Evolutionary conservation across 108 stramenopile species (phyloP).

Genomic region (Cyclotella sp.): DNA sequence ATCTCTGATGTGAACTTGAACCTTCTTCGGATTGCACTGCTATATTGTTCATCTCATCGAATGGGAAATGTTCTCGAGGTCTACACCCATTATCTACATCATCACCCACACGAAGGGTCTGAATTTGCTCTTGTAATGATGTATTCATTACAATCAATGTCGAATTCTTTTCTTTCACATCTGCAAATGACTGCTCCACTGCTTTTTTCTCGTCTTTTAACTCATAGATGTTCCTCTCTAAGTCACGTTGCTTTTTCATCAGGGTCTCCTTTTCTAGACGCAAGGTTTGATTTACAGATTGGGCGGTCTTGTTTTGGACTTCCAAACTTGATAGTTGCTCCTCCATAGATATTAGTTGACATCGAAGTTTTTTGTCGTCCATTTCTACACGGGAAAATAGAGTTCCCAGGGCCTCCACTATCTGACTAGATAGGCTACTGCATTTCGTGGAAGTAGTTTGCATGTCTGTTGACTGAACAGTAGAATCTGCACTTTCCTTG

Average conservation of each 20-base stretch:
- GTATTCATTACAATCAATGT: conserved; percentile 50
- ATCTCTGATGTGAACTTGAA: neutral
- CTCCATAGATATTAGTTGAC: conserved; percentile 23
- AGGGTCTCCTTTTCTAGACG: conserved; percentile 37
- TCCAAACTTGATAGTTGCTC: conserved; percentile 26
- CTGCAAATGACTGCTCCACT: conserved; percentile 27
- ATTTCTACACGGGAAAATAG: conserved; percentile 35
- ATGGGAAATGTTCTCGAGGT: neutral
- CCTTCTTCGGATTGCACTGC: conserved; percentile 9
- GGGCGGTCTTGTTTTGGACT: conserved; percentile 33
- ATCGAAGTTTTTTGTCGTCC: conserved; percentile 18
- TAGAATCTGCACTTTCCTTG: conserved; percentile 6
- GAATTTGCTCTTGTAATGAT: conserved; percentile 49
- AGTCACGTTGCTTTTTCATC: conserved; percentile 25
- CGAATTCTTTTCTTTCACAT: conserved; percentile 40
- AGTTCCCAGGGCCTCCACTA: conserved; percentile 25
- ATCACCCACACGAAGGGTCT: neutral
- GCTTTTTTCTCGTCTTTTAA: conserved; percentile 32
- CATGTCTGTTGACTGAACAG: neutral
- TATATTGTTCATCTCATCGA: conserved; percentile 18
- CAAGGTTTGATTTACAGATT: conserved; percentile 31
- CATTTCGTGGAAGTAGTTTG: neutral
- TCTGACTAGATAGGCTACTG: neutral
- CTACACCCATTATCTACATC: neutral
- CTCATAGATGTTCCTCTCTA: conserved; percentile 23